Conservation (phyloP, 2,329 filamentous ascomycete genomes). For the Ilyonectria destructans region DNA sequence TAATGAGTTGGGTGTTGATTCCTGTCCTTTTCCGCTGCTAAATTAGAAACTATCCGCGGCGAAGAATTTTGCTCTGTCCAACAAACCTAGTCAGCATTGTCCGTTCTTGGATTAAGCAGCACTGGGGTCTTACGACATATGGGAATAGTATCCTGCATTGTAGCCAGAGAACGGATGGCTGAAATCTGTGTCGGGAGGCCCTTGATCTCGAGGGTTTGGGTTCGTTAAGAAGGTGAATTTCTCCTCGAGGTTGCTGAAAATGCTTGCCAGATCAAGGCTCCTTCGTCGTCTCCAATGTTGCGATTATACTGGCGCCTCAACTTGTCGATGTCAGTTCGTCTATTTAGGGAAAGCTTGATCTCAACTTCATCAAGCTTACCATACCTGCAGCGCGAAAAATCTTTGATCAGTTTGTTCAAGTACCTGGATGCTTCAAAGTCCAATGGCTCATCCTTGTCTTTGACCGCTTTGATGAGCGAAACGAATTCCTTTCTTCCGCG, state of each 20-base stretch:
- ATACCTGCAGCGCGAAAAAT: conserved; percentile 68
- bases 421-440: conserved; percentile 65
- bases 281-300: conserved; percentile 55
- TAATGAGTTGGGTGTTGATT: too few species aligned
- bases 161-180: conserved; percentile 45
- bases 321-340: conserved; percentile 69
- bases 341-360: conserved; percentile 68
- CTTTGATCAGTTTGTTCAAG: conserved; percentile 69
- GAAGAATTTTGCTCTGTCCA: conserved; percentile 41
- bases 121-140: conserved; percentile 20
- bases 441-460: conserved; percentile 59
- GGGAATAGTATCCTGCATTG: conserved; percentile 49
- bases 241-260: not conserved
- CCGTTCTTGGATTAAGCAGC: too few species aligned
- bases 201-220: conserved; percentile 7
- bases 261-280: not conserved
- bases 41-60: conserved; percentile 47
- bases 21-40: too few species aligned
- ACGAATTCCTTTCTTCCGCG: conserved; percentile 69
- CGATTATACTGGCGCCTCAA: conserved; percentile 69
- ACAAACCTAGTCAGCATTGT: not conserved
- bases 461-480: conserved; percentile 49
- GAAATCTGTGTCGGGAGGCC: conserved; percentile 40
- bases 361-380: conserved; percentile 65
- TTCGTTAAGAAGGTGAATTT: not conserved